Percentiles rank a stretch among this genome's conserved stretches.
Evolutionary conservation across 2,329 filamentous ascomycete genomes (phyloP).

Genomic region (Rhexocercosporidium sp.): DNA sequence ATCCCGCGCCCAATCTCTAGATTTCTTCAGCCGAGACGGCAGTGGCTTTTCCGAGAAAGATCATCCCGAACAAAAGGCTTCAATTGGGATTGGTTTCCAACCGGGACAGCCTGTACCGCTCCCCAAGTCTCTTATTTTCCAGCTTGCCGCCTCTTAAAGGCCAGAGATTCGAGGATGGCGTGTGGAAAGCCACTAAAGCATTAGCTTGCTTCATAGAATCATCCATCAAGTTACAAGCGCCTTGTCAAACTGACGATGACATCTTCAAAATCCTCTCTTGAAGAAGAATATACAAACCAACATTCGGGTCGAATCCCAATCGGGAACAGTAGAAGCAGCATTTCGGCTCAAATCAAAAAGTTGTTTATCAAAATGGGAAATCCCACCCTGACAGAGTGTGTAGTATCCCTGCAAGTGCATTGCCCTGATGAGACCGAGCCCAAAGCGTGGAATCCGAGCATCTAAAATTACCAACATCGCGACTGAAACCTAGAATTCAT

Average conservation of each 20-base stretch:
- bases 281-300: not conserved
- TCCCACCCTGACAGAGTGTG: not conserved
- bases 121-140: not conserved
- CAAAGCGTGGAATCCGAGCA: not conserved
- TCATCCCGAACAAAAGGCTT: not conserved
- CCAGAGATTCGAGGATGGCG: not conserved
- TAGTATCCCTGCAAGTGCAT: not conserved
- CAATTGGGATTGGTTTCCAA: not conserved
- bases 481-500: not conserved
- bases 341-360: not conserved
- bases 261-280: not conserved
- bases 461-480: constrained; percentile 3
- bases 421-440: constrained; percentile 5
- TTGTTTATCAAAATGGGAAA: constrained; percentile 3
- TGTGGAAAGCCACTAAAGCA: not conserved
- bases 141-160: not conserved
- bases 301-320: not conserved
- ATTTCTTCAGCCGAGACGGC: not conserved
- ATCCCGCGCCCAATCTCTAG: not conserved
- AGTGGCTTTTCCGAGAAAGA: constrained; percentile 7
- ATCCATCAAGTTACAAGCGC: not conserved
- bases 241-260: not conserved
- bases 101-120: not conserved
- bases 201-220: not conserved
- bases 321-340: not conserved